Base-by-base conservation (phyloP, 148 eudicot genomes). In the Chenopodium quinoa region DNA sequence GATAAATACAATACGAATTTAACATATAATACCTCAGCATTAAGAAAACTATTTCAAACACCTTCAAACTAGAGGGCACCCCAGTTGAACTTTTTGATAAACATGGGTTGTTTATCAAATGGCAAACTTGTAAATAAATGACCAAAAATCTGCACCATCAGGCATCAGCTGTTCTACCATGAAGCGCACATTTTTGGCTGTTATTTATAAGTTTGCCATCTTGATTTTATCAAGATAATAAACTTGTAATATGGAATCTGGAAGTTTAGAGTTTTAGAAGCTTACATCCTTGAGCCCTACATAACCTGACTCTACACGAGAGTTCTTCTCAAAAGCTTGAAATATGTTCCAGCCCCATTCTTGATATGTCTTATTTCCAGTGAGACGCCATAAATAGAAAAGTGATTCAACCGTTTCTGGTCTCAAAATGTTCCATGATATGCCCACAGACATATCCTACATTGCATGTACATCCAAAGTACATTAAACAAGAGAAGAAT, bases 261-360 rank as follows among this genome's bases (percentile, higher is more conserved):
- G 68, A 32, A 68, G 25, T n/a, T 46, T 50, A 50, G 7, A 66
- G 77, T 73, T 52, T 31, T 16, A 52, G 37, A 46, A 86, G 79
- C 97, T 97, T 89, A 97, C 99, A 91, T 97, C 99, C 85, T 94
- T 94, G 52, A 97, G 89, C 79, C 99, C 99, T 73, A 97, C 99
- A 81, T 97, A 97, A 88, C 99, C 99, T 6, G 94, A 86, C 80
- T 97, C 99, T 64, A 86, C 47, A 23, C 93, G 97, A 10, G 97
- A 97, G 83, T 97, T 94, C 85, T 97, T 97, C 86, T 97, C 99
- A 48, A 97, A 97, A 71, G 99, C 99, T 91, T 97, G 90, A 87
- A 97, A 97, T 81, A 97, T 97, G 86, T 97, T 89, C 99, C 99
- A 97, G 71, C 97, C 99, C 99, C 99, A 97, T 80, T 97, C 99